A percentile compares a stretch with the other conserved stretches of the same genome.
phyloP scores from a whole-genome alignment of 495 filamentous ascomycete genomes.

The Saxophila tyrrhenica region DNA sequence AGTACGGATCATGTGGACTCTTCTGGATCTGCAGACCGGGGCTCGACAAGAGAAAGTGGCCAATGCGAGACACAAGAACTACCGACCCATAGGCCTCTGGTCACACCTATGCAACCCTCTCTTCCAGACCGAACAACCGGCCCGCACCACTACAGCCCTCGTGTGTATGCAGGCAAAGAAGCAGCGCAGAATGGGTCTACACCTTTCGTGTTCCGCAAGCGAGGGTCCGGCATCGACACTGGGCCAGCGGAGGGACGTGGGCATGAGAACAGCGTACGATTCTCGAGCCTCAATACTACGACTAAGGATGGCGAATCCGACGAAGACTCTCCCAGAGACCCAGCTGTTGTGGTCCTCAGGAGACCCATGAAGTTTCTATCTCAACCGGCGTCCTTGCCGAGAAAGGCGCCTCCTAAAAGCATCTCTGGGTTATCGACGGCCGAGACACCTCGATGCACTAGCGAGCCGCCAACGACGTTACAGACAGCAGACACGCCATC shows the following conservation, averaged over 20 bases:
- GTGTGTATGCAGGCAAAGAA: neutral
- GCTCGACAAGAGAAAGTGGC: too few species aligned
- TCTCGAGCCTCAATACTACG: neutral
- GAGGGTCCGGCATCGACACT: neutral
- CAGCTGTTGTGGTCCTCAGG: neutral
- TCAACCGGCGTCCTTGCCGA: neutral
- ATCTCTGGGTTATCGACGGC: neutral
- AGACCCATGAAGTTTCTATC: neutral
- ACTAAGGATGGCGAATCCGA: neutral
- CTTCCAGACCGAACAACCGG: neutral
- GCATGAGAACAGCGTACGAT: neutral
- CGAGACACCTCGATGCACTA: neutral
- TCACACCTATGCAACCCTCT: neutral
- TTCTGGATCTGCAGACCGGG: too few species aligned
- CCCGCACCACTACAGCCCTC: neutral
- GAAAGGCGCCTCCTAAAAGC: neutral
- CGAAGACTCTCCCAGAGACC: neutral
- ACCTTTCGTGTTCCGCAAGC: conserved; percentile 15
- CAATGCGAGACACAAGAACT: too few species aligned
- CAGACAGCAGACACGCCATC: neutral
- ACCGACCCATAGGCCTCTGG: neutral
- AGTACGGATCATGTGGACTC: too few species aligned
- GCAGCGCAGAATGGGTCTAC: neutral
- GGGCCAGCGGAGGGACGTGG: neutral
- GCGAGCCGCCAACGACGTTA: neutral